These are phyloP conservation scores for Stephanodiscus triporus DNA, from an alignment of 108 stramenopile species.

Conservation along the genomic window DNA sequence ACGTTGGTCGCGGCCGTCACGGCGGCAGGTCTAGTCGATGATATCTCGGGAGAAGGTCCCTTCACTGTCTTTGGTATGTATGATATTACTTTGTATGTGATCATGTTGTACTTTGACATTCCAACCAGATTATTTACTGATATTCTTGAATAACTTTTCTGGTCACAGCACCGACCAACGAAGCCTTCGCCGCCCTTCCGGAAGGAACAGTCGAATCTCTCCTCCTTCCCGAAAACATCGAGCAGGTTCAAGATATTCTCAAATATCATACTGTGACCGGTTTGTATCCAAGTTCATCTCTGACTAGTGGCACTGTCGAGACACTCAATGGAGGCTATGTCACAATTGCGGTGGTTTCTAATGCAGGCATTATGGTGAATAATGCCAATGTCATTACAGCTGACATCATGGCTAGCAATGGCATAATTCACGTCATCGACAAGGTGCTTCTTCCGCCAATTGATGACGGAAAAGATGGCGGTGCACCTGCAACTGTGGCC, in stretches of 20 bases:
- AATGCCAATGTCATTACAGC: conserved; percentile 30
- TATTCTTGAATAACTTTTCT: no score
- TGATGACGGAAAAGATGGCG: background rate
- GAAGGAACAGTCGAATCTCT: conserved; percentile 28
- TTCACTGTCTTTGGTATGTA: conserved; percentile 38
- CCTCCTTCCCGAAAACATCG: conserved; percentile 16
- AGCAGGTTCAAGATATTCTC: conserved; percentile 20
- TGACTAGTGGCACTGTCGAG: background rate
- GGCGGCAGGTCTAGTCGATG: conserved; percentile 40
- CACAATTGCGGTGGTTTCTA: background rate
- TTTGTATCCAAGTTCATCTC: background rate
- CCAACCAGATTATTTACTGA: no score
- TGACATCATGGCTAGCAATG: conserved; percentile 55
- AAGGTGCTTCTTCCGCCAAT: conserved; percentile 44
- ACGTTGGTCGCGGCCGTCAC: conserved; percentile 43
- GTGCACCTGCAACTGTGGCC: background rate
- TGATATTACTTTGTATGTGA: background rate
- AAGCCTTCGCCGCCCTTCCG: conserved; percentile 50
- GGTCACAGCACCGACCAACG: conserved; percentile 54
- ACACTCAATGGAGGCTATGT: conserved; percentile 16
- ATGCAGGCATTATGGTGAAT: conserved; percentile 25
- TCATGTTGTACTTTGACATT: background rate
- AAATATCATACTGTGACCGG: conserved; percentile 47
- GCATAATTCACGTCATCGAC: conserved; percentile 60
- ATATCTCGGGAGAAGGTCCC: conserved; percentile 31